These are phyloP conservation scores for Fusarium oligoseptatum DNA, from an alignment of 2,329 filamentous ascomycete genomes.

Conservation along the genomic window DNA sequence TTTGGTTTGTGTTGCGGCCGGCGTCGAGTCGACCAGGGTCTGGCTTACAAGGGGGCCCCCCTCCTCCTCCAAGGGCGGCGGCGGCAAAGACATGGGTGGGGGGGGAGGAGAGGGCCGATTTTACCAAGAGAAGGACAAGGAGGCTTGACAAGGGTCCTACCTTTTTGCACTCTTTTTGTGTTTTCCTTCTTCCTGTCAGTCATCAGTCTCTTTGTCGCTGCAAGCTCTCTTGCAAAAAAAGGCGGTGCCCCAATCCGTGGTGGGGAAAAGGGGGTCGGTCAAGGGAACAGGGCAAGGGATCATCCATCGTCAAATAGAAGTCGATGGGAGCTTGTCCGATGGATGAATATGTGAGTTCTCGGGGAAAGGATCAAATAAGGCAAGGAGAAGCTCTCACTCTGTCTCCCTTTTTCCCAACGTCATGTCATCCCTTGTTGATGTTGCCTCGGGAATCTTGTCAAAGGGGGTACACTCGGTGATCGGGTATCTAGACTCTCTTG, in stretches of 20 bases:
- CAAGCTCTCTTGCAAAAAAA: conserved; percentile 15
- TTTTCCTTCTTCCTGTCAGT: conserved; percentile 7
- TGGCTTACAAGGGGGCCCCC: conserved; percentile 37
- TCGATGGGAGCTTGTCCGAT: conserved; percentile 1
- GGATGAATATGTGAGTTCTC: conserved; percentile 13
- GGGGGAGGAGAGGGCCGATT: conserved; percentile 2
- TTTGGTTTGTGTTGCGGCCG: not conserved
- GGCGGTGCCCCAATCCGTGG: conserved; percentile 3
- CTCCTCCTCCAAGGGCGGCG: conserved; percentile 14
- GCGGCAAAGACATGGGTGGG: conserved; percentile 23
- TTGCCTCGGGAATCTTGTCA: conserved; percentile 13
- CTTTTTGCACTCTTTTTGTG: conserved; percentile 3
- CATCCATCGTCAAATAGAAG: conserved; percentile 9
- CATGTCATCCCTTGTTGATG: conserved; percentile 18
- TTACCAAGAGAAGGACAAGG: not conserved
- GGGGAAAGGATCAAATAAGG: conserved; percentile 10
- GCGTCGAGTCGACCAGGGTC: conserved; percentile 3
- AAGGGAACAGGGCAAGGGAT: conserved; percentile 9
- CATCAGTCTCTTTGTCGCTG: conserved; percentile 7
- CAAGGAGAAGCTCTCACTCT: conserved; percentile 8
- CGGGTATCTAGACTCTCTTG: not conserved
- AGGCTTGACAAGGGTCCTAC: conserved; percentile 29
- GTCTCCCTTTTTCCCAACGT: conserved; percentile 19
- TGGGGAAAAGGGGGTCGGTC: conserved; percentile 19
- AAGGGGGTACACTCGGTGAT: not conserved